Percentiles rank a stretch among this genome's conserved stretches.
These are phyloP conservation scores for Hypoxylon crocopeplum DNA, from an alignment of 495 filamentous ascomycete species.

Conservation along the genomic window DNA sequence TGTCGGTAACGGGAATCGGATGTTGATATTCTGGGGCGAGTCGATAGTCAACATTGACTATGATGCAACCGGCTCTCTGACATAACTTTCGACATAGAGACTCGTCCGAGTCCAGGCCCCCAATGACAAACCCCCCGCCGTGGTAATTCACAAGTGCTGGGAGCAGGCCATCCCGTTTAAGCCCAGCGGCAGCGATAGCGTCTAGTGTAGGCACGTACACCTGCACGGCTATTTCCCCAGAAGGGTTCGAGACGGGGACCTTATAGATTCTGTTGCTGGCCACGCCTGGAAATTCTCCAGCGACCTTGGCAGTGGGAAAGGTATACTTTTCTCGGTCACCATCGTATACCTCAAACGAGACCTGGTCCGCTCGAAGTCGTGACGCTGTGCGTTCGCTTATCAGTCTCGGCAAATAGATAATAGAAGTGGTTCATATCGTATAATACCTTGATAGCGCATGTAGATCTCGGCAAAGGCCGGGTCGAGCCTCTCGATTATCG, in stretches of 20 bases:
- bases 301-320: constrained; percentile 39
- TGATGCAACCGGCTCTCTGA: constrained; percentile 56
- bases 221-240: constrained; percentile 44
- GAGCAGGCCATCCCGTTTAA: constrained; percentile 37
- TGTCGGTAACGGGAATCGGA: constrained; percentile 43
- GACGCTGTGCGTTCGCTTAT: constrained; percentile 11
- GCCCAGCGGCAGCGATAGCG: constrained; percentile 35
- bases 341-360: constrained; percentile 48
- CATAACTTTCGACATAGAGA: constrained; percentile 62
- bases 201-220: constrained; percentile 44
- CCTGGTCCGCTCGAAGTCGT: constrained; percentile 44
- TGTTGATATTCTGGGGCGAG: constrained; percentile 47
- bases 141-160: constrained; percentile 69
- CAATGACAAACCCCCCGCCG: constrained; percentile 72
- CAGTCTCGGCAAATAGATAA: constrained; percentile 4
- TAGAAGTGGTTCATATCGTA: background rate
- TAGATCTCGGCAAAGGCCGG: constrained; percentile 46
- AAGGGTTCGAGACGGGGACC: constrained; percentile 41
- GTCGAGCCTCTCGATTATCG: constrained; percentile 42
- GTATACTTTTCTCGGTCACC: constrained; percentile 41
- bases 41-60: constrained; percentile 54
- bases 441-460: constrained; percentile 45
- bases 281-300: constrained; percentile 37
- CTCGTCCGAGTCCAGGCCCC: constrained; percentile 63
- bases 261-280: constrained; percentile 41